phyloP scores from a whole-genome alignment of 1,139 yeast genomes.

The Nematodospora anomalae region DNA sequence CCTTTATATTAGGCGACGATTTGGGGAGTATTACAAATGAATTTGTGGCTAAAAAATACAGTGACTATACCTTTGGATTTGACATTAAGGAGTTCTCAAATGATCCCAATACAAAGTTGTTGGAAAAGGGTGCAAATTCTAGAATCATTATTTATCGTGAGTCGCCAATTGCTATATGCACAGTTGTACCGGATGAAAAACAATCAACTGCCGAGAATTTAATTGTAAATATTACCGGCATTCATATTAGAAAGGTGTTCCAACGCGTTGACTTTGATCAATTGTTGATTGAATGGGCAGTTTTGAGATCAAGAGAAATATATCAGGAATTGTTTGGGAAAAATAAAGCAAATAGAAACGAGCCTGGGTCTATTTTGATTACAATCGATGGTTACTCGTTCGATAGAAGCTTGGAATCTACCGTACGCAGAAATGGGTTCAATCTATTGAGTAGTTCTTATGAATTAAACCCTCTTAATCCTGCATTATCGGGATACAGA shows the following conservation, averaged over 20 bases:
- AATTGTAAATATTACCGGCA: slow-evolving; percentile 52
- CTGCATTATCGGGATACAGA: slow-evolving; percentile 7
- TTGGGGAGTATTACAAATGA: slow-evolving; percentile 46
- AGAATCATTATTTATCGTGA: slow-evolving; percentile 60
- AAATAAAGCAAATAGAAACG: slow-evolving; percentile 22
- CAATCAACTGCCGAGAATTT: slow-evolving; percentile 37
- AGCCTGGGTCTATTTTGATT: slow-evolving; percentile 36
- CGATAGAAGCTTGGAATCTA: slow-evolving; percentile 39
- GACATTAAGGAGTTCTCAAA: slow-evolving; percentile 46
- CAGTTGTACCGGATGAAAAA: slow-evolving; percentile 41
- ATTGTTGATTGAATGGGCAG: slow-evolving; percentile 62
- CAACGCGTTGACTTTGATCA: slow-evolving; percentile 59
- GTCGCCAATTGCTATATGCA: slow-evolving; percentile 63
- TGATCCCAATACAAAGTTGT: slow-evolving; percentile 26
- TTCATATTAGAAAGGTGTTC: slow-evolving; percentile 68
- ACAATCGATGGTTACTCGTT: slow-evolving; percentile 51
- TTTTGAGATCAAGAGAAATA: slow-evolving; percentile 47
- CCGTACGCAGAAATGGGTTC: slow-evolving; percentile 32
- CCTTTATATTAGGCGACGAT: slow-evolving; percentile 42
- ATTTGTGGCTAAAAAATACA: slow-evolving; percentile 29
- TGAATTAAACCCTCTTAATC: slow-evolving; percentile 31
- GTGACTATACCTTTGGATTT: slow-evolving; percentile 51
- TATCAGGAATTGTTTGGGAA: slow-evolving; percentile 28
- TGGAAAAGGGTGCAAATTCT: slow-evolving; percentile 44
- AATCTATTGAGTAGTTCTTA: slow-evolving; percentile 19